Evolutionary conservation across 2,329 filamentous ascomycete genomes (phyloP), one percentile per base, ranked within the genome.

Genomic region (Hypoxylon sp.): DNA sequence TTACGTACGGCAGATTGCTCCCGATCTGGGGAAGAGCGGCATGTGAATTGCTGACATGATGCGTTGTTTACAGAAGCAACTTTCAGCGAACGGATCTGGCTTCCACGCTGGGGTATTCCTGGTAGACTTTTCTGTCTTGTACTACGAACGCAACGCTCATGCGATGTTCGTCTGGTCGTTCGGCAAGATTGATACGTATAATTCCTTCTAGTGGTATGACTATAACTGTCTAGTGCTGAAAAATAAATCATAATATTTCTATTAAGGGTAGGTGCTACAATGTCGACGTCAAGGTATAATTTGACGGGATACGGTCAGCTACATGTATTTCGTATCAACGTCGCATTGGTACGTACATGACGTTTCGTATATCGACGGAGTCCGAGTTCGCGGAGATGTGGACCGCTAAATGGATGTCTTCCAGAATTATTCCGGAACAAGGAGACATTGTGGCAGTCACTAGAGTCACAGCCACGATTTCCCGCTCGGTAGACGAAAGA

Each of bases 381-480:
- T 53, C 52, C 53, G 37, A 24, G 46, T 66, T 62, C 55, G 58
- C 58, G 42, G 59, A 59, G 50, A 59, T 42, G 53, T 59, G 53
- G 42, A 42, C 26, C 46, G 35, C 24, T 22, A 26, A 59, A 60
- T 59, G 31, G 50, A 60, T 52, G 39, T 68, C n/a, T 70, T 70
- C 65, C 54, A 70, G 61, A 70, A 70, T 19, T 54, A 50, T 68
- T 68, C 67, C 47, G 64, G 55, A 59, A 64, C 48, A 59, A 50
- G 53, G 60, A 33, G 24, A 48, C 29, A 24, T 48, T 58, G 63
- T 60, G 46, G 52, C 55, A n/a, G 59, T 33, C 65, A 70, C 58
- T 22, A 31, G 29, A 31, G 29, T 31, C 29, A 31, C 29, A 70
- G 65, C 65, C 68, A 70, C 61, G 54, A 63, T 68, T 42, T 67